Evolutionary conservation across 2,329 filamentous ascomycete species (phyloP).

Genomic region (Grosmannia serpens): DNA sequence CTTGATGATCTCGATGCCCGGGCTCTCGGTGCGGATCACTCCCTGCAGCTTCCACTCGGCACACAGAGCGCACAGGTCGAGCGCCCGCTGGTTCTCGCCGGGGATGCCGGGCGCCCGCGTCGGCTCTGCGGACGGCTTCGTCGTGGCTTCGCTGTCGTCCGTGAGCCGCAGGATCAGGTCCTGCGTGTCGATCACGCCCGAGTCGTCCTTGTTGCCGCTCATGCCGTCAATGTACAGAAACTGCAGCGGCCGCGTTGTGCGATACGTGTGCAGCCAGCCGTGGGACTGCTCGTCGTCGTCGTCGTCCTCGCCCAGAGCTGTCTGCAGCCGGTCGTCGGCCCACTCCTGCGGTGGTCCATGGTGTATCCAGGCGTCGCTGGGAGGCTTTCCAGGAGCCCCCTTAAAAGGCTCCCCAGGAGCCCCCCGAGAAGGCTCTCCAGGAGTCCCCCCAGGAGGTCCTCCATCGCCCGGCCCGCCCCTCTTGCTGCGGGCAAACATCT

Average conservation of each 20-base stretch:
- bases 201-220: constrained; percentile 26
- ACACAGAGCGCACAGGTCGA: constrained; percentile 1
- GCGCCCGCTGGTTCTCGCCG: not conserved
- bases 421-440: too few species aligned
- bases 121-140: not conserved
- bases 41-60: constrained; percentile 2
- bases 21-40: constrained; percentile 4
- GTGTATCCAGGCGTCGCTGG: too few species aligned
- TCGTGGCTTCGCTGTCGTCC: not conserved
- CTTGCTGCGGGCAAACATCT: constrained; percentile 43
- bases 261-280: constrained; percentile 58
- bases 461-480: not conserved
- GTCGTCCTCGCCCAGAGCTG: not conserved
- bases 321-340: not conserved
- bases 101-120: not conserved
- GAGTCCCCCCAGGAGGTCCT: too few species aligned
- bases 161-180: constrained; percentile 34
- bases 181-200: constrained; percentile 58
- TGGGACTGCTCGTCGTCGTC: constrained; percentile 5
- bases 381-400: too few species aligned
- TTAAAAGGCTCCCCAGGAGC: too few species aligned
- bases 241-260: constrained; percentile 42
- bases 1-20: constrained; percentile 7
- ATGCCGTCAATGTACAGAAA: constrained; percentile 54
- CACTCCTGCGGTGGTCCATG: too few species aligned